A percentile compares a stretch with the other conserved stretches of the same genome.
Evolutionary conservation across 2,329 filamentous ascomycete species (phyloP).

Genomic region (Sclerotinia spermophila): DNA sequence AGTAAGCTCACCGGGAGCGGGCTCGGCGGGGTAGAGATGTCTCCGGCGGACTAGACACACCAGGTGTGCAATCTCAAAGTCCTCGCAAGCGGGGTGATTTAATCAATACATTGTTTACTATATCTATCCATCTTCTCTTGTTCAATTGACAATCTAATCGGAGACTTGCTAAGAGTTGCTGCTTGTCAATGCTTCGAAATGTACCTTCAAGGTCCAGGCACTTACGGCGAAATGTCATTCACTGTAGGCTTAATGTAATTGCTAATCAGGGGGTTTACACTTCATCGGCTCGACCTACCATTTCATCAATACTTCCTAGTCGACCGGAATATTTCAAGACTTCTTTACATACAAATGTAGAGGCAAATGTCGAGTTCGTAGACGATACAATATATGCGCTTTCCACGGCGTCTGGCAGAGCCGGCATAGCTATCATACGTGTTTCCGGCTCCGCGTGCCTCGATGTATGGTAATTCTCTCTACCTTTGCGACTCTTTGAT

Average conservation of each 20-base stretch:
- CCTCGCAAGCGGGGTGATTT: neutral
- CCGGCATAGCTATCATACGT: conserved; percentile 86
- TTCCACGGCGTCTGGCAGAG: conserved; percentile 79
- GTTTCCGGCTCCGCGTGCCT: conserved; percentile 76
- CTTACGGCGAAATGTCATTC: neutral
- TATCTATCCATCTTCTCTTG: neutral
- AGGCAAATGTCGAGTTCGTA: fast-evolving
- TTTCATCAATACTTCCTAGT: too few species aligned
- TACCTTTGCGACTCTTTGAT: conserved; percentile 9
- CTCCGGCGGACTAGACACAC: neutral
- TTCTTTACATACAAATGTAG: neutral
- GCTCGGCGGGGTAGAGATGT: neutral
- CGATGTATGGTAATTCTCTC: conserved; percentile 46
- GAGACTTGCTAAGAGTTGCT: neutral
- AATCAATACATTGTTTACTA: neutral
- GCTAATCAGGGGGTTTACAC: neutral
- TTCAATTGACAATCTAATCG: too few species aligned
- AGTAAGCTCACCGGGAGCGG: neutral
- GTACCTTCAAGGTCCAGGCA: conserved; percentile 1
- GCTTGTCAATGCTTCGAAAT: conserved; percentile 19
- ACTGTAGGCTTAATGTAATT: neutral
- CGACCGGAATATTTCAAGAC: neutral
- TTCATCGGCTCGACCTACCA: neutral
- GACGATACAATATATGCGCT: conserved; percentile 79
- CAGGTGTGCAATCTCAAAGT: neutral